Evolutionary conservation across 257 asterid genomes (phyloP).

Genomic region (Euphrasia confusa): DNA sequence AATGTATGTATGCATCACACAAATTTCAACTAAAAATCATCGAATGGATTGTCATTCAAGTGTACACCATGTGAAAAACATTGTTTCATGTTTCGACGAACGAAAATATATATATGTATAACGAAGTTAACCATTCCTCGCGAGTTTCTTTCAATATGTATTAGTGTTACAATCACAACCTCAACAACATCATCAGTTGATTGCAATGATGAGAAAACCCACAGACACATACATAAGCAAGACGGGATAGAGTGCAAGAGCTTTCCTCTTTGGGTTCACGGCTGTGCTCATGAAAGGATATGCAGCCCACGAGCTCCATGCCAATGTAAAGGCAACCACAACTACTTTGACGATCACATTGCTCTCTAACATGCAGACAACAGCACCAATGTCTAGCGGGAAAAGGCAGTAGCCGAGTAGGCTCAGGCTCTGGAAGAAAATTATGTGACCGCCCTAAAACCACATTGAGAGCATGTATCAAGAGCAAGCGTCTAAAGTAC

Average conservation of each 20-base stretch:
- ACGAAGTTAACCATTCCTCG: background rate
- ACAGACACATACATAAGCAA: constrained; percentile 90
- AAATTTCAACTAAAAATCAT: too few relatives aligned
- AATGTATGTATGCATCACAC: too few relatives aligned
- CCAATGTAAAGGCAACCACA: constrained; percentile 70
- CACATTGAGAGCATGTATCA: background rate
- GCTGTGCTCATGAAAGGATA: constrained; percentile 97
- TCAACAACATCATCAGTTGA: constrained; percentile 38
- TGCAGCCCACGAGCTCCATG: constrained; percentile 99
- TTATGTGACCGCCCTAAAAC: constrained; percentile 84
- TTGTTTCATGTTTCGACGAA: too few relatives aligned
- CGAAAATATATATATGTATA: background rate
- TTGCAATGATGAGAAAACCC: constrained; percentile 90
- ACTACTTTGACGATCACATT: constrained; percentile 67
- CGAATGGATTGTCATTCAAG: too few relatives aligned
- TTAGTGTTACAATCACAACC: background rate
- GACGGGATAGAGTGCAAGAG: constrained; percentile 92
- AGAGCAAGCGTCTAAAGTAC: background rate
- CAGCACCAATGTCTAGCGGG: constrained; percentile 80
- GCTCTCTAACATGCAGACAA: constrained; percentile 78
- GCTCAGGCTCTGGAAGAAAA: constrained; percentile 95
- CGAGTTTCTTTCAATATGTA: background rate
- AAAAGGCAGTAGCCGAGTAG: constrained; percentile 92
- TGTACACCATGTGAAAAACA: too few relatives aligned
- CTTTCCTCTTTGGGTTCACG: constrained; percentile 79